Evolutionary conservation across 306 rosid genomes (phyloP).

Genomic region (Medicago ruthenica): DNA sequence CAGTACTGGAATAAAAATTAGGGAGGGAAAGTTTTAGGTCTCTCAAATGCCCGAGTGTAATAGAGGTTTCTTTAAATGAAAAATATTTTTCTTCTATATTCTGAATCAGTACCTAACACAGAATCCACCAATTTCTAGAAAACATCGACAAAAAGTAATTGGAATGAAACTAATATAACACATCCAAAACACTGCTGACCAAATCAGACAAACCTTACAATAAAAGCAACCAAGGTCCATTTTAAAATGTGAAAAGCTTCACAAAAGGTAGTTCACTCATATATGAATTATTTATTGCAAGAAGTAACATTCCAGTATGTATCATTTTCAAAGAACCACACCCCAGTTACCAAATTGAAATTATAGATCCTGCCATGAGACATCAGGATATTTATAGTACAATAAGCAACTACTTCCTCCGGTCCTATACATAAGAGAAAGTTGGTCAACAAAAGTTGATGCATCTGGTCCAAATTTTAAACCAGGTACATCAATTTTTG

Average conservation of each 20-base stretch:
- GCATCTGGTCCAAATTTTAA: too few relatives aligned
- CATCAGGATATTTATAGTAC: neutral
- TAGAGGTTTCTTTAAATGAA: neutral
- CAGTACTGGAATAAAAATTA: neutral
- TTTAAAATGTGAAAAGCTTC: conserved; percentile 17
- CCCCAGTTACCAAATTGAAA: conserved; percentile 12
- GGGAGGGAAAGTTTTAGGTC: neutral
- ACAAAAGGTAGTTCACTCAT: conserved; percentile 3
- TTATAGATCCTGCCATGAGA: conserved; percentile 6
- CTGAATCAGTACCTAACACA: neutral
- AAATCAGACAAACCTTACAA: conserved; percentile 18
- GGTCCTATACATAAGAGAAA: too few relatives aligned
- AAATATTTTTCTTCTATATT: neutral
- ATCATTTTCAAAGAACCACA: conserved; percentile 4
- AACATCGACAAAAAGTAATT: neutral
- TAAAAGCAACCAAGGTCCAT: neutral
- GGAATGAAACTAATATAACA: conserved; percentile 12
- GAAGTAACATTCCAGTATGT: conserved; percentile 1
- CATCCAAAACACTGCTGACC: conserved; percentile 11
- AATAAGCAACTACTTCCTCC: conserved; percentile 1
- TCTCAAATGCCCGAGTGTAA: neutral
- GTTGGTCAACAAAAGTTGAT: too few relatives aligned
- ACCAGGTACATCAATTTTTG: too few relatives aligned
- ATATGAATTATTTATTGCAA: conserved; percentile 19
- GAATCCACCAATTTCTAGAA: conserved; percentile 4